These are phyloP conservation scores for Moesziomyces sp. DNA, from an alignment of 1,284 basidiomycete species.

Conservation along the genomic window DNA sequence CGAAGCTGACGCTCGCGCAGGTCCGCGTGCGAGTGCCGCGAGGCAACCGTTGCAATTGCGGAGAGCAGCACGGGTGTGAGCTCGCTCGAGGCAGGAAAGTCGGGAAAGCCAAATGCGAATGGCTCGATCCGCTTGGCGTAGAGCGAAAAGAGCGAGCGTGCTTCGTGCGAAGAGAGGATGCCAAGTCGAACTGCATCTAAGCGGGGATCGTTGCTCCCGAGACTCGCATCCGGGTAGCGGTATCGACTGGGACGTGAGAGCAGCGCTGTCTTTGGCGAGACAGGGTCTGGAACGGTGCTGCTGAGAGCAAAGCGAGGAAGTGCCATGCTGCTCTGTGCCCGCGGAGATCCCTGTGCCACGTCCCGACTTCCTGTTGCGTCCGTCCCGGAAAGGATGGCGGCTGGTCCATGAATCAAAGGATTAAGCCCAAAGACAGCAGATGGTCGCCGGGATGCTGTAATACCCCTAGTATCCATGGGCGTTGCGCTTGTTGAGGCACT, in stretches of 20 bases:
- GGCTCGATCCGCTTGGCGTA: conserved; percentile 32
- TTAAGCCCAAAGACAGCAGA: not conserved
- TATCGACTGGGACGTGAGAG: conserved; percentile 17
- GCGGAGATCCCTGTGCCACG: not conserved
- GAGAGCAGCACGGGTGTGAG: conserved; percentile 28
- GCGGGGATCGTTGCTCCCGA: conserved; percentile 32
- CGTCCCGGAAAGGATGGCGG: no score
- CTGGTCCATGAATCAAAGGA: no score
- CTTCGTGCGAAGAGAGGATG: conserved; percentile 18
- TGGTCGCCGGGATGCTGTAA: not conserved
- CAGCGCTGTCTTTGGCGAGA: not conserved
- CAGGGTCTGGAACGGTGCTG: not conserved
- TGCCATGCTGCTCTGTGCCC: conserved; percentile 1
- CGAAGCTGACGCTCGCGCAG: conserved; percentile 4
- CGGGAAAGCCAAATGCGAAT: conserved; percentile 29
- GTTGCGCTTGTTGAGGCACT: no score
- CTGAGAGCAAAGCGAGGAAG: not conserved
- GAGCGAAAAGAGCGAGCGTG: conserved; percentile 16
- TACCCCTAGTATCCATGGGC: no score
- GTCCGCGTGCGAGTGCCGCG: conserved; percentile 3
- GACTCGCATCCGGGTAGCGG: conserved; percentile 14
- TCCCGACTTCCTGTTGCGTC: not conserved
- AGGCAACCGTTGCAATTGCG: conserved; percentile 17
- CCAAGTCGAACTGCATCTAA: conserved; percentile 33
- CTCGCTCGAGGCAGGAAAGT: conserved; percentile 32